These are phyloP conservation scores for Xylaria hypoxylon DNA, from an alignment of 2,329 filamentous ascomycete species.

Conservation along the genomic window DNA sequence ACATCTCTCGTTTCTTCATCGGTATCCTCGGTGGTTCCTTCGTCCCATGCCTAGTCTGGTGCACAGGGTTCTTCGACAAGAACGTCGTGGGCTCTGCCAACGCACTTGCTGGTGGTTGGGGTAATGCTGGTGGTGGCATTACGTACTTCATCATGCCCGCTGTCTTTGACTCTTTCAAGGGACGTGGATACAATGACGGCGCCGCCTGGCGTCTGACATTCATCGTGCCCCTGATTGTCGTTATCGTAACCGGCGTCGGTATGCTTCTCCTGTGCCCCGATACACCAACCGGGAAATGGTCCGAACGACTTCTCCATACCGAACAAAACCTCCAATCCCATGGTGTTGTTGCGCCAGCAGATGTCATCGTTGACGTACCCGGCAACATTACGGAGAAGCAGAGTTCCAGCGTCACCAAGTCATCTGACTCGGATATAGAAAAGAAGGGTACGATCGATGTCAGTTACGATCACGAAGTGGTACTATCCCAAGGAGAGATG, in stretches of 20 bases:
- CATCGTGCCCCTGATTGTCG: constrained; percentile 83
- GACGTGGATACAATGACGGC: constrained; percentile 70
- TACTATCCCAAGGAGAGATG: constrained; percentile 63
- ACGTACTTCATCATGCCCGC: constrained; percentile 96
- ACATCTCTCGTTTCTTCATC: constrained; percentile 81
- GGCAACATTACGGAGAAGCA: constrained; percentile 60
- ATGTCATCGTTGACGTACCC: constrained; percentile 63
- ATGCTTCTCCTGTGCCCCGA: constrained; percentile 83
- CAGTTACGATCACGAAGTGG: constrained; percentile 58
- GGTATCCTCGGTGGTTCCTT: constrained; percentile 83
- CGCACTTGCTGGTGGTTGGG: constrained; percentile 84
- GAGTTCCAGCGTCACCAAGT: constrained; percentile 56
- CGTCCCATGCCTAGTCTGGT: constrained; percentile 92
- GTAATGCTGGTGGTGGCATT: constrained; percentile 88
- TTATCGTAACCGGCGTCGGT: constrained; percentile 72
- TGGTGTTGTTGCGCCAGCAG: constrained; percentile 49
- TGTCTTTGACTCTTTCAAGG: constrained; percentile 81
- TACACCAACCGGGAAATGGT: constrained; percentile 85
- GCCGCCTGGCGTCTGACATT: constrained; percentile 88
- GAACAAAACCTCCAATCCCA: constrained; percentile 64
- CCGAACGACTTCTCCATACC: constrained; percentile 72
- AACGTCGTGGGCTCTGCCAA: constrained; percentile 92
- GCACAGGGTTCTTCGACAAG: constrained; percentile 92
- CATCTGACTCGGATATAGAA: constrained; percentile 56
- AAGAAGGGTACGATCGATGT: constrained; percentile 51